Conservation (phyloP, 2,329 filamentous ascomycete species). For the Neoarthrinium moseri region DNA sequence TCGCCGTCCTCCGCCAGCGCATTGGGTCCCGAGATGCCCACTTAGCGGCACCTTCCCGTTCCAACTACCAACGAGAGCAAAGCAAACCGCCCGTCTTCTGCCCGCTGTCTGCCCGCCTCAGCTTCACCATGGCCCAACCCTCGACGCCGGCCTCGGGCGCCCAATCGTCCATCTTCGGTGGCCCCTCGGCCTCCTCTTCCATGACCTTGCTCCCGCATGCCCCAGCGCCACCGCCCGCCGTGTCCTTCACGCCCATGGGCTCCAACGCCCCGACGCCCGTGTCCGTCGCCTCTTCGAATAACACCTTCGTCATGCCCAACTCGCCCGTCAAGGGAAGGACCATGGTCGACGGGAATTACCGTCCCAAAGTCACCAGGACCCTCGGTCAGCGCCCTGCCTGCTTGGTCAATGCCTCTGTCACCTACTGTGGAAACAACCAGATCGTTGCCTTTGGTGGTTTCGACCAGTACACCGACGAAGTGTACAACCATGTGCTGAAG, state of each 20-base stretch:
- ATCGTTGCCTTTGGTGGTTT: constrained; percentile 99
- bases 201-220: constrained; percentile 22
- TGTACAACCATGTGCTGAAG: constrained; percentile 95
- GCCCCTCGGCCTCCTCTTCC: constrained; percentile 19
- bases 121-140: constrained; percentile 28
- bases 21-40: no score
- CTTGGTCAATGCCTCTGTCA: constrained; percentile 96
- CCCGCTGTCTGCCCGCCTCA: no score
- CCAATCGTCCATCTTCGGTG: constrained; percentile 29
- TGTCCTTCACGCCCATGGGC: constrained; percentile 29
- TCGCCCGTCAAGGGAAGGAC: constrained; percentile 69
- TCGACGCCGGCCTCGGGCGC: constrained; percentile 18
- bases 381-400: constrained; percentile 84
- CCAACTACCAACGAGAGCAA: no score
- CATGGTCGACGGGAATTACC: constrained; percentile 68
- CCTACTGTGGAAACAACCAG: constrained; percentile 96
- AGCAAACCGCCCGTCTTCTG: no score
- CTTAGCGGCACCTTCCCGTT: no score
- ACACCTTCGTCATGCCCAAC: constrained; percentile 89
- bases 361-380: constrained; percentile 78
- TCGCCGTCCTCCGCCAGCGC: no score
- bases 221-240: constrained; percentile 18
- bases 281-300: constrained; percentile 59
- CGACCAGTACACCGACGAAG: constrained; percentile 97
- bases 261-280: constrained; percentile 42